These are phyloP conservation scores for Pleoardoris graminearum DNA, from an alignment of 2,329 filamentous ascomycete species.

Conservation along the genomic window DNA sequence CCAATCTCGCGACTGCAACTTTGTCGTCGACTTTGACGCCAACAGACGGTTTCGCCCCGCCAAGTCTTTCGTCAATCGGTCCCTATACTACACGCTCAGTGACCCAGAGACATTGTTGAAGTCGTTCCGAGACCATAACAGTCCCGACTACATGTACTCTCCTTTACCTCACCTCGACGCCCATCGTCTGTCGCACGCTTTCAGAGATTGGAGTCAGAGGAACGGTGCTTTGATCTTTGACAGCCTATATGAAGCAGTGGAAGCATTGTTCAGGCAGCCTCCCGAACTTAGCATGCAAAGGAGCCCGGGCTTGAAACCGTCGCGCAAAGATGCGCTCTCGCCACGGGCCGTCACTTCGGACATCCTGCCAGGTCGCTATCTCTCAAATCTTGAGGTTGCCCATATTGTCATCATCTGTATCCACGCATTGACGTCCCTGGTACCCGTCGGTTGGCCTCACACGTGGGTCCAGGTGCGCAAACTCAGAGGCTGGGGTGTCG, in stretches of 20 bases:
- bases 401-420: slow-evolving; percentile 49
- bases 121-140: slow-evolving; percentile 37
- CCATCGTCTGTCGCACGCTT: slow-evolving; percentile 31
- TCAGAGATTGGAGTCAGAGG: slow-evolving; percentile 37
- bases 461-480: slow-evolving; percentile 45
- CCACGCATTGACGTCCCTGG: slow-evolving; percentile 43
- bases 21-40: slow-evolving; percentile 25
- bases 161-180: slow-evolving; percentile 43
- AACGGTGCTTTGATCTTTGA: slow-evolving; percentile 45
- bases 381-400: slow-evolving; percentile 42
- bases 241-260: slow-evolving; percentile 38
- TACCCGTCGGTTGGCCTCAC: slow-evolving; percentile 36
- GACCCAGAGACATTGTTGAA: slow-evolving; percentile 36
- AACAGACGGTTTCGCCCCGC: slow-evolving; percentile 18
- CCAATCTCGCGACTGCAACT: slow-evolving; percentile 16
- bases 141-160: slow-evolving; percentile 28
- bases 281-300: slow-evolving; percentile 36
- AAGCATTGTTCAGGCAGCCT: slow-evolving; percentile 41
- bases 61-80: slow-evolving; percentile 35
- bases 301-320: slow-evolving; percentile 24
- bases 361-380: slow-evolving; percentile 19
- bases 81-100: slow-evolving; percentile 40
- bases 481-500: slow-evolving; percentile 43
- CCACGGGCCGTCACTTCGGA: not conserved
- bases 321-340: slow-evolving; percentile 16